A percentile compares a stretch with the other conserved stretches of the same genome.
Evolutionary conservation across 1,139 yeast species (phyloP).

Genomic region (Saccharomyces hybrid): DNA sequence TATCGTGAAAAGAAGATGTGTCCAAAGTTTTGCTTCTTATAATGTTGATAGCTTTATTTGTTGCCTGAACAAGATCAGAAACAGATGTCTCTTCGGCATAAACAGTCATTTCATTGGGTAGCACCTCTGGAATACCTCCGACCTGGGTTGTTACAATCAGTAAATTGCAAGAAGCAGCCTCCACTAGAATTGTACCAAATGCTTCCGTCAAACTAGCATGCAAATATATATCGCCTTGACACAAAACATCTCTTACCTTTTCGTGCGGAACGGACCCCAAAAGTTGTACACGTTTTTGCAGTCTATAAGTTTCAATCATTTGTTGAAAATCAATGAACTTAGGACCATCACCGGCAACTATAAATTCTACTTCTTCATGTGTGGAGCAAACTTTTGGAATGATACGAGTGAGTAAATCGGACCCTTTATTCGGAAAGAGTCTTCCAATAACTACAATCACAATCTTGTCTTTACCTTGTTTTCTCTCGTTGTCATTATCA

Average conservation of each 20-base stretch:
- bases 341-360: constrained; percentile 97
- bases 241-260: constrained; percentile 86
- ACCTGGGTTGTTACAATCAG: constrained; percentile 91
- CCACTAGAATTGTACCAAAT: constrained; percentile 93
- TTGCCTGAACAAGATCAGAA: constrained; percentile 65
- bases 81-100: constrained; percentile 78
- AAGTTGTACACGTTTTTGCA: constrained; percentile 81
- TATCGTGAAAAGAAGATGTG: constrained; percentile 68
- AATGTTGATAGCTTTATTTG: constrained; percentile 54
- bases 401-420: constrained; percentile 75
- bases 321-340: constrained; percentile 89
- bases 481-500: constrained; percentile 3
- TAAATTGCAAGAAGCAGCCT: constrained; percentile 94
- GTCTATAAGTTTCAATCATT: constrained; percentile 78
- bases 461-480: constrained; percentile 33
- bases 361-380: constrained; percentile 60
- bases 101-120: constrained; percentile 88
- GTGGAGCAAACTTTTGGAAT: constrained; percentile 73
- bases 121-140: constrained; percentile 96
- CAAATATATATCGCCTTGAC: constrained; percentile 84
- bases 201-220: constrained; percentile 96
- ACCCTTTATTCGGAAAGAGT: constrained; percentile 92
- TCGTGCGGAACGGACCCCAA: constrained; percentile 89
- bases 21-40: constrained; percentile 55
- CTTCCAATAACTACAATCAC: constrained; percentile 90